Percentiles rank a stretch among this genome's conserved stretches.
These are phyloP conservation scores for Corylus americana DNA, from an alignment of 306 rosid species.

Conservation along the genomic window DNA sequence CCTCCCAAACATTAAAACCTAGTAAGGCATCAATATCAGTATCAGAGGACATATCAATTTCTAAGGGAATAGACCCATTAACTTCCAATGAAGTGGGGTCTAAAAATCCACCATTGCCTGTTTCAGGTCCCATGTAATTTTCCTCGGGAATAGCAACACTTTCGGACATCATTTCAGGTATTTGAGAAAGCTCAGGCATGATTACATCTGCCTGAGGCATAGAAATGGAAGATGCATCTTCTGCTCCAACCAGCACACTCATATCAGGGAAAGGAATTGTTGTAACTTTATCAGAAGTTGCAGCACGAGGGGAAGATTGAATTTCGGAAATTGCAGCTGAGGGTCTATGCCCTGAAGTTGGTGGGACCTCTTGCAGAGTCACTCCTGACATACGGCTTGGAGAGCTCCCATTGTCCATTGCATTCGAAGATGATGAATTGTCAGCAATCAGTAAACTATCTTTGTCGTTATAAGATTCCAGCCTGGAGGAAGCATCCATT, in stretches of 20 bases:
- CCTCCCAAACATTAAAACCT: constrained; percentile 62
- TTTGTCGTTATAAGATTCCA: constrained; percentile 50
- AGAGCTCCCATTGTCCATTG: constrained; percentile 61
- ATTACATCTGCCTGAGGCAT: constrained; percentile 50
- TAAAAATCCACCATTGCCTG: constrained; percentile 47
- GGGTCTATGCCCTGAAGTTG: constrained; percentile 43
- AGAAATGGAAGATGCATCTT: constrained; percentile 42
- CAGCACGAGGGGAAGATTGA: constrained; percentile 45
- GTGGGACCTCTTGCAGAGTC: constrained; percentile 82
- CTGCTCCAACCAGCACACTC: constrained; percentile 44
- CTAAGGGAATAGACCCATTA: constrained; percentile 51
- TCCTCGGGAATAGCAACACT: constrained; percentile 49
- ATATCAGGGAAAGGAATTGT: constrained; percentile 42
- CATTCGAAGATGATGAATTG: constrained; percentile 50
- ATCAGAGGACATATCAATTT: constrained; percentile 58
- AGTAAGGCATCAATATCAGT: constrained; percentile 73
- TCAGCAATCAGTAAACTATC: constrained; percentile 64
- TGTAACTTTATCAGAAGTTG: constrained; percentile 46
- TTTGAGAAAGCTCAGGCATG: constrained; percentile 66
- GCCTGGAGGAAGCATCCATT: constrained; percentile 53
- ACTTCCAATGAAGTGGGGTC: constrained; percentile 49
- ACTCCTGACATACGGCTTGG: constrained; percentile 64
- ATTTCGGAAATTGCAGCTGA: constrained; percentile 49
- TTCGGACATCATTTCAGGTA: constrained; percentile 53
- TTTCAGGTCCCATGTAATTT: constrained; percentile 47